Evolutionary conservation across 1,284 basidiomycete genomes (phyloP).

Genomic region (Psilocybe mexicana): DNA sequence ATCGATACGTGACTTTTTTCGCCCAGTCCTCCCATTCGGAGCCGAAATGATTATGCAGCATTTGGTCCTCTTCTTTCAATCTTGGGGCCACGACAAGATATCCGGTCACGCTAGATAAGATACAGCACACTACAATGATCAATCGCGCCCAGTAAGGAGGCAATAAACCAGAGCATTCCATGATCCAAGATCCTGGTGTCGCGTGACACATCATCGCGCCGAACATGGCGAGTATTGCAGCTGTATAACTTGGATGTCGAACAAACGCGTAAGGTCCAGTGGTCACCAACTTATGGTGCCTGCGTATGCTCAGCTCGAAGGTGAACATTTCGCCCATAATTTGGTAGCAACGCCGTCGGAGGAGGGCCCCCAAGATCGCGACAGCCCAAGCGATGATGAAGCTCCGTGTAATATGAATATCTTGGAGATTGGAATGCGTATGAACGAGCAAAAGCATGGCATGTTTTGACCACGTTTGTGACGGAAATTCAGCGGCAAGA

Average conservation of each 20-base stretch:
- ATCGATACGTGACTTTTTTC: constrained; percentile 33
- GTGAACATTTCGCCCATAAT: constrained; percentile 37
- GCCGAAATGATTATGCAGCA: constrained; percentile 33
- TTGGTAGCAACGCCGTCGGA: constrained; percentile 14
- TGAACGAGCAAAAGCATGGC: neutral
- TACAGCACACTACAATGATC: constrained; percentile 22
- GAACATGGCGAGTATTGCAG: constrained; percentile 6
- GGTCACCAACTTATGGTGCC: constrained; percentile 39
- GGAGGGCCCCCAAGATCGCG: constrained; percentile 5
- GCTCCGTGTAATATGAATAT: constrained; percentile 3
- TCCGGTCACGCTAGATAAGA: constrained; percentile 22
- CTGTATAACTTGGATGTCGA: constrained; percentile 33
- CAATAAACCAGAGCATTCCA: constrained; percentile 33
- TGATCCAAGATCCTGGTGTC: constrained; percentile 35
- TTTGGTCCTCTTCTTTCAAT: constrained; percentile 36
- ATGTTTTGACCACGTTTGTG: neutral
- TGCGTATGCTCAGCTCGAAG: constrained; percentile 39
- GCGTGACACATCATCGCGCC: constrained; percentile 12
- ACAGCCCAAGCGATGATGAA: constrained; percentile 13
- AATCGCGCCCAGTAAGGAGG: constrained; percentile 22
- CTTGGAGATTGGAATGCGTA: neutral
- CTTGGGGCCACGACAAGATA: constrained; percentile 29
- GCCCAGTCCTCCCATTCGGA: constrained; percentile 39
- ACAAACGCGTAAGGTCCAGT: constrained; percentile 40
- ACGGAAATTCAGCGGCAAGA: neutral